phyloP scores from a whole-genome alignment of 441 rosid species.

The Arabidopsis hybrid region DNA sequence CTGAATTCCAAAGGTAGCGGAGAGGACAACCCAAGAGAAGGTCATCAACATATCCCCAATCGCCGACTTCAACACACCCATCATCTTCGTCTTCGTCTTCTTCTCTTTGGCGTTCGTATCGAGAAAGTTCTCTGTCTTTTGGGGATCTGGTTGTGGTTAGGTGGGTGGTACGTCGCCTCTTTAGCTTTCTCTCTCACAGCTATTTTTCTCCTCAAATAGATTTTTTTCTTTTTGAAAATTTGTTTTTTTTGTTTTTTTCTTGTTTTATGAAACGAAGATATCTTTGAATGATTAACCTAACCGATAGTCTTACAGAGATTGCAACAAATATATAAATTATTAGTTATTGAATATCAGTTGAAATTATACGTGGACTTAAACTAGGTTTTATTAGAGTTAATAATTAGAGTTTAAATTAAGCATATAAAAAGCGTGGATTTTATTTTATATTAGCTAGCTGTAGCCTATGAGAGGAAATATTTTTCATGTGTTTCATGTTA shows the following conservation, averaged over 20 bases:
- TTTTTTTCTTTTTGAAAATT: too few species aligned
- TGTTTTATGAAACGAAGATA: conserved; percentile 4
- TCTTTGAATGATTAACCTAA: conserved; percentile 36
- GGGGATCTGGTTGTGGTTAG: conserved; percentile 31
- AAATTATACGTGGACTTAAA: background rate
- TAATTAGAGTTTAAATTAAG: too few species aligned
- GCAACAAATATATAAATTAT: background rate
- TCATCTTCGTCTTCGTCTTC: conserved; percentile 38
- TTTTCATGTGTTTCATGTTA: too few species aligned
- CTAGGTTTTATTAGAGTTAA: too few species aligned
- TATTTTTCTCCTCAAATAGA: conserved; percentile 3
- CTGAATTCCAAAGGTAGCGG: conserved; percentile 75
- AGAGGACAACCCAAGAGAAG: conserved; percentile 77
- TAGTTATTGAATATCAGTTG: background rate
- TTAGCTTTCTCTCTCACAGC: conserved; percentile 14
- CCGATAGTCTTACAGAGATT: background rate
- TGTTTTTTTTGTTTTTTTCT: too few species aligned
- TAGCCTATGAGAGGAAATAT: too few species aligned
- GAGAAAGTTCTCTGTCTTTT: conserved; percentile 24
- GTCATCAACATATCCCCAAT: conserved; percentile 72
- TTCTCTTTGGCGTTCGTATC: conserved; percentile 10
- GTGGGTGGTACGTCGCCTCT: background rate
- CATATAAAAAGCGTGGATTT: too few species aligned
- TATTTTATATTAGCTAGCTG: too few species aligned
- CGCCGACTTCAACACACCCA: conserved; percentile 77